Conservation (phyloP, 2,329 filamentous ascomycete species). For the Davidsoniella australis region DNA sequence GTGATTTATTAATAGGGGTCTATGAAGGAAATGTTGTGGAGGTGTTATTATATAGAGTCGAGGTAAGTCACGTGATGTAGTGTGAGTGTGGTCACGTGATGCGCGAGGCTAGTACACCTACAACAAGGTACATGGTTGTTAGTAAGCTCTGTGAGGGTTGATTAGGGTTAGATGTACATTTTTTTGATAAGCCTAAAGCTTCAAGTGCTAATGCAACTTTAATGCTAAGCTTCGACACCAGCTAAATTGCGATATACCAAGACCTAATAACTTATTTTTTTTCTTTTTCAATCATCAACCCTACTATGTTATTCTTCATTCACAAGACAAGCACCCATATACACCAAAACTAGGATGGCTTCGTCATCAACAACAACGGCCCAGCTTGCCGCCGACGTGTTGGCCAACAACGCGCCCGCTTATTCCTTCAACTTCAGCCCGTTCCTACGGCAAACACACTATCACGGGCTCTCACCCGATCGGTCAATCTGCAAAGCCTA, state of each 20-base stretch:
- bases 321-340: background rate
- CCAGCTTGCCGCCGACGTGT: slow-evolving; percentile 28
- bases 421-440: slow-evolving; percentile 73
- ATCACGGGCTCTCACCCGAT: slow-evolving; percentile 65
- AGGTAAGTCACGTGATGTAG: too few species aligned
- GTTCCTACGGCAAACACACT: slow-evolving; percentile 68
- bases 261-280: background rate
- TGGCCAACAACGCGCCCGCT: slow-evolving; percentile 35
- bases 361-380: slow-evolving; percentile 7
- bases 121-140: too few species aligned
- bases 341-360: background rate
- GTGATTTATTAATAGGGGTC: too few species aligned
- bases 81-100: too few species aligned
- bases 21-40: too few species aligned
- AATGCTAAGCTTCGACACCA: background rate
- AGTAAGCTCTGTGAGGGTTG: too few species aligned
- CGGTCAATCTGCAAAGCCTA: slow-evolving; percentile 76
- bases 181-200: too few species aligned
- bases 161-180: too few species aligned
- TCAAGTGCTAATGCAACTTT: background rate
- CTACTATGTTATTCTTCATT: background rate
- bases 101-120: too few species aligned
- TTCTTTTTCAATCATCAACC: background rate
- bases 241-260: too few species aligned
- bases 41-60: too few species aligned